A percentile compares a stretch with the other conserved stretches of the same genome.
These are phyloP conservation scores for Exsudoporus floridanus DNA, from an alignment of 1,284 basidiomycete genomes.

Conservation along the genomic window DNA sequence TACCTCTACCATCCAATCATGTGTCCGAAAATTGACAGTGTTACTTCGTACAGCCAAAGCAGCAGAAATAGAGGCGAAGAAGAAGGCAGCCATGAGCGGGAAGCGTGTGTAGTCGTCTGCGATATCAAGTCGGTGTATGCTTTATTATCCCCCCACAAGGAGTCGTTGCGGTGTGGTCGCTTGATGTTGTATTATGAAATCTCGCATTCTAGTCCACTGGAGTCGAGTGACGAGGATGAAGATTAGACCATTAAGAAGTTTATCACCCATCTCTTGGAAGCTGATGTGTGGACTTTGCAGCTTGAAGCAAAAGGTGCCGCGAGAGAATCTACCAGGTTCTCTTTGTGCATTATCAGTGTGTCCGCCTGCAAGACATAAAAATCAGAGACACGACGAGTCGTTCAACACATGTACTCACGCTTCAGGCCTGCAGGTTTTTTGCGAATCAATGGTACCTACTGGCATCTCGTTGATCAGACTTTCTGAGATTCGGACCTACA, in stretches of 20 bases:
- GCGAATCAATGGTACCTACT: too few species aligned
- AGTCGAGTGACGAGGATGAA: neutral
- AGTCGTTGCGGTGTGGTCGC: neutral
- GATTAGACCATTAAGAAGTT: neutral
- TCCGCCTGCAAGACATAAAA: too few species aligned
- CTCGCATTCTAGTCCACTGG: neutral
- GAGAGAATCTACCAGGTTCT: too few species aligned
- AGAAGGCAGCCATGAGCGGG: slow-evolving; percentile 28
- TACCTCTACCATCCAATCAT: neutral
- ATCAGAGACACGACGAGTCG: too few species aligned
- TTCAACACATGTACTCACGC: too few species aligned
- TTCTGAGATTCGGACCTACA: too few species aligned
- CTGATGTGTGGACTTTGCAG: too few species aligned
- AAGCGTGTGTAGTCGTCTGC: slow-evolving; percentile 26
- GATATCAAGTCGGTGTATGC: neutral
- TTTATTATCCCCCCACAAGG: neutral
- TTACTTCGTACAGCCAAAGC: slow-evolving; percentile 39
- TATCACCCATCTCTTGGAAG: neutral
- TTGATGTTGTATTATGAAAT: neutral
- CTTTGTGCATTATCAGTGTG: too few species aligned
- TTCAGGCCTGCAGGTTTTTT: too few species aligned
- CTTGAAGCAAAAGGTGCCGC: too few species aligned
- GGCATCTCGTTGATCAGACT: too few species aligned
- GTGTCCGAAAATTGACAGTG: neutral
- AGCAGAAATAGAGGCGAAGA: slow-evolving; percentile 46